Percentiles rank a stretch among this genome's conserved stretches.
phyloP scores from a whole-genome alignment of 2,329 filamentous ascomycete species.

The Verticillium nubilum region DNA sequence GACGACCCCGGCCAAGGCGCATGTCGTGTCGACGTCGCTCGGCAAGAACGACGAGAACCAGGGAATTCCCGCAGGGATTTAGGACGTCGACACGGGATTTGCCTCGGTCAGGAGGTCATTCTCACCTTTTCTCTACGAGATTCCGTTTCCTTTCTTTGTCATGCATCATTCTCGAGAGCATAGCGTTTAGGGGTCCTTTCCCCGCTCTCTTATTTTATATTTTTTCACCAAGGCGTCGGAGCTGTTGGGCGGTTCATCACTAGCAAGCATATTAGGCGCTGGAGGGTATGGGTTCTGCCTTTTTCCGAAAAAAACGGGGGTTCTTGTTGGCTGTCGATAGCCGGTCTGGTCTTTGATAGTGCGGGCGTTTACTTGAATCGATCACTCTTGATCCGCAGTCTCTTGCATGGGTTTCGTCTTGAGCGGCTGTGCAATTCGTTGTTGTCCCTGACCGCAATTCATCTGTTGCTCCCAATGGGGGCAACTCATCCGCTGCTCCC shows the following conservation, averaged over 20 bases:
- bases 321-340: neutral
- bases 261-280: slow-evolving; percentile 8
- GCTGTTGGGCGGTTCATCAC: slow-evolving; percentile 8
- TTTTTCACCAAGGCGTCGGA: neutral
- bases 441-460: too few species aligned
- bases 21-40: slow-evolving; percentile 1
- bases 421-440: neutral
- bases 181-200: slow-evolving; percentile 3
- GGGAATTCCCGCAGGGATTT: neutral
- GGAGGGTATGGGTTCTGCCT: slow-evolving; percentile 4
- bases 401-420: neutral
- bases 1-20: slow-evolving; percentile 7
- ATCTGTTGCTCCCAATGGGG: too few species aligned
- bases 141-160: neutral
- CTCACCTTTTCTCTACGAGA: neutral
- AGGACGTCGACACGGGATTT: neutral
- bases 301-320: neutral
- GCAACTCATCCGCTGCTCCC: too few species aligned
- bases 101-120: neutral
- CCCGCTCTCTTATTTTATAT: slow-evolving; percentile 1
- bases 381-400: neutral
- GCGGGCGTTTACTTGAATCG: neutral
- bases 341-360: neutral
- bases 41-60: slow-evolving; percentile 7
- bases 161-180: slow-evolving; percentile 5